Evolutionary conservation across 1,284 basidiomycete species (phyloP), one percentile per base, ranked within the genome.

Genomic region (Moniliophthora roreri): DNA sequence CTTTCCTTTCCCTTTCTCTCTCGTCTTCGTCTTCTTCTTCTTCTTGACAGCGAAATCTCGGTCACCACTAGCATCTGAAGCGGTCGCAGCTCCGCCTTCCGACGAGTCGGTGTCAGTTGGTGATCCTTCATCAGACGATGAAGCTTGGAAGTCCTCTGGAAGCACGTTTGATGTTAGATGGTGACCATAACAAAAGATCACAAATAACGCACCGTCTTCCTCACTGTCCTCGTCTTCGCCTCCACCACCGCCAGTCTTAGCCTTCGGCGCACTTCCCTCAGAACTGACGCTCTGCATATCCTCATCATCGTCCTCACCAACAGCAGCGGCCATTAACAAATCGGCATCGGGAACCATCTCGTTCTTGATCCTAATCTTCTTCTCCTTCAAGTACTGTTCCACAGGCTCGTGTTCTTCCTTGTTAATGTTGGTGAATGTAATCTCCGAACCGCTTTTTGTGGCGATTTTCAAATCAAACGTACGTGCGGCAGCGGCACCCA

Each of bases 391-490:
- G 72, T 92, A 98, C 23, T 81, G 77, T 63, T 94, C 92, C 41
- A 94, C 89, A 6, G 84, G 80, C 56, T 92, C 90, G 61, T 96
- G 89, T 68, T 99, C 97, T 68, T 98, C 97, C 70, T 97, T 95
- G 73, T 91, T 93, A 71, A 99, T 88, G 9, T 91, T 91, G 4
- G 91, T 91, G 74, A 99, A 99, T 16, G 86, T 89, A 66, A 92
- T 84, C 62, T 96, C 93, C 1, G 88, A 82, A 0, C 88, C 85
- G 45, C 76, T 80, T 69, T 92, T 93, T 39, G 91, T 89, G 42
- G 91, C 86, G 59, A 99, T 89, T 62, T 91, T 88, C 67, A 99
- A 76, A 69, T 99, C 97, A 66, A 99, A 99, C 0, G 97, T 98
- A 51, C 93, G 89, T 1, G 91, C 90, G 1, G 92, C 91, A 10